Evolutionary conservation across 768 basidiomycete species (phyloP), one percentile per base, ranked within the genome.

Genomic region (Suillus bovinus): DNA sequence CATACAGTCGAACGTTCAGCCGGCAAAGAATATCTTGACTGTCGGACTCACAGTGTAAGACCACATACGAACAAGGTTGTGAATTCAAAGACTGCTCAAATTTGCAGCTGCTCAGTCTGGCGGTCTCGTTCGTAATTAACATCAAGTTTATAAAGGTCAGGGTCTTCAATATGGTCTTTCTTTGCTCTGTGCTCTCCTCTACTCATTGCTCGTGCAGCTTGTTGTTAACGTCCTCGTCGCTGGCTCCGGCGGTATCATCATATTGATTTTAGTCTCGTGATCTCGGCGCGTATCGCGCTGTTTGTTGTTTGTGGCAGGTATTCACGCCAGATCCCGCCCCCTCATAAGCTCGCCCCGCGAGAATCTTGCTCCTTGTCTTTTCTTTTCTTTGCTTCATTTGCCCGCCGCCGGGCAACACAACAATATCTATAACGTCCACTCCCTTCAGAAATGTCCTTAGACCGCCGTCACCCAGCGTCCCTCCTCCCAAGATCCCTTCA

Each of bases 401-500:
- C 58, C 52, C 62, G 29, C 57, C 53, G 47, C 34, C 44, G 59
- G 58, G 61, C 38, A 29, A 63, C 50, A 58, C 64, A 64, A 74
- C 73, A 70, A 60, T 71, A 66, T 63, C 70, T 72, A 77, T 72
- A 69, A 69, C 62, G 69, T 65, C 73, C 60, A 73, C 72, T 73
- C 69, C 73, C 74, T 71, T 52, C 65, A 29, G 64, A 60, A 60
- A 80, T 81, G 72, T 72, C 75, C 71, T 54, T 60, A 59, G 74
- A 77, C 67, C 77, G 74, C 70, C 78, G 77, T 72, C 87, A 91
- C 68, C 92, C 92, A 46, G 88, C 89, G 57, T 97, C 95, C 31
- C 91, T 97, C 69, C 73, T 94, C 59, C 90, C 90, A 64, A 78
- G 84, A 60, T 82, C 82, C 63, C 75, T 81, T 68, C 96, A 98